A percentile compares a stretch with the other conserved stretches of the same genome.
Evolutionary conservation across 106 monocot species (phyloP).

Genomic region (Dioscorea zingiberensis): DNA sequence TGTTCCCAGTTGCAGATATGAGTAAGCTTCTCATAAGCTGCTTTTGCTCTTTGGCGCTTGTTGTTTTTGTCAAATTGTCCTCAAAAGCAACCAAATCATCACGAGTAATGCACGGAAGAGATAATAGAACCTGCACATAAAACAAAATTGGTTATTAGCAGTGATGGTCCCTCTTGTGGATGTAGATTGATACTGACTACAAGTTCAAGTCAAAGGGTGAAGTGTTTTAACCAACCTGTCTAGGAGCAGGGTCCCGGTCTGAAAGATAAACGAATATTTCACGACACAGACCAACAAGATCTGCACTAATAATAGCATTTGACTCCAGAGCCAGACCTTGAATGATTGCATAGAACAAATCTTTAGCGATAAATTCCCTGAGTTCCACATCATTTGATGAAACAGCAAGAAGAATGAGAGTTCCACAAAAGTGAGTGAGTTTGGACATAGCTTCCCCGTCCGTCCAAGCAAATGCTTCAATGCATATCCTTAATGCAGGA

Average conservation of each 20-base stretch:
- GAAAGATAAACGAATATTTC: constrained; percentile 83
- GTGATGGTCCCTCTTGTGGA: not conserved
- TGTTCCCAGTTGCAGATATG: constrained; percentile 68
- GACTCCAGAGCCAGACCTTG: constrained; percentile 71
- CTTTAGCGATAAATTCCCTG: constrained; percentile 73
- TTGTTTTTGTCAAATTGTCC: constrained; percentile 76
- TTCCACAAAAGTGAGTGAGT: constrained; percentile 61
- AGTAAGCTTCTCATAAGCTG: constrained; percentile 79
- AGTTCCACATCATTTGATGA: constrained; percentile 63
- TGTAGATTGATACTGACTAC: not conserved
- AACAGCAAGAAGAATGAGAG: constrained; percentile 63
- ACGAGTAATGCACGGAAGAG: constrained; percentile 57
- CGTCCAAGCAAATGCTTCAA: constrained; percentile 78
- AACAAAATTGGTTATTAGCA: not conserved
- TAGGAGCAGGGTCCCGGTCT: constrained; percentile 71
- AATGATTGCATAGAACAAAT: constrained; percentile 73
- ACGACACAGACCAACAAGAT: constrained; percentile 85
- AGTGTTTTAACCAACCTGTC: constrained; percentile 55
- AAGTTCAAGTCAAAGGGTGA: not conserved
- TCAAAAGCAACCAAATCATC: constrained; percentile 86
- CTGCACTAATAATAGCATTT: constrained; percentile 77
- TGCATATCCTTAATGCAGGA: constrained; percentile 55
- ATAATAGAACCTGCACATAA: constrained; percentile 52
- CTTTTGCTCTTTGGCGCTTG: constrained; percentile 88
- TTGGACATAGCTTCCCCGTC: constrained; percentile 82